These are phyloP conservation scores for Elaeis guineensis DNA, from an alignment of 176 grass and related monocot genomes.

Conservation along the genomic window DNA sequence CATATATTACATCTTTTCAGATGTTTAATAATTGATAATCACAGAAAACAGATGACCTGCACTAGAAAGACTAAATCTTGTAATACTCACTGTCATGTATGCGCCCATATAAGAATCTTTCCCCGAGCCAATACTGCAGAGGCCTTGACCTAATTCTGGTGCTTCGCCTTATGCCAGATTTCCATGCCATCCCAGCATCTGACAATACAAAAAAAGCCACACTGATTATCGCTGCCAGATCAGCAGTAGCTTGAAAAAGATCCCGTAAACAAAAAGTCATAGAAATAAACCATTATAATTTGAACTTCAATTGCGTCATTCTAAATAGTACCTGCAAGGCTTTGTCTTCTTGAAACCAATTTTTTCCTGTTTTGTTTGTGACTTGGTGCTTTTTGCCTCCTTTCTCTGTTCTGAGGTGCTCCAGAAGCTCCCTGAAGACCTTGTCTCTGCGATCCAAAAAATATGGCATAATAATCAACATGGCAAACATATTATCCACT, in stretches of 20 bases:
- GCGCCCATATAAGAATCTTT: conserved; percentile 62
- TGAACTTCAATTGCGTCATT: conserved; percentile 10
- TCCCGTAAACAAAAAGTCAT: too few relatives aligned
- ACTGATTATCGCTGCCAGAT: too few relatives aligned
- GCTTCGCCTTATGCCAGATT: conserved; percentile 66
- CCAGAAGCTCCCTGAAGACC: conserved; percentile 13
- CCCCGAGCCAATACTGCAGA: conserved; percentile 68
- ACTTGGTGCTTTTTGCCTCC: conserved; percentile 24
- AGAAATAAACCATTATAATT: background rate
- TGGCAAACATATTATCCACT: too few relatives aligned
- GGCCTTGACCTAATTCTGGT: conserved; percentile 59
- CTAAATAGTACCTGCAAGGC: conserved; percentile 45
- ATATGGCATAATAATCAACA: conserved; percentile 1
- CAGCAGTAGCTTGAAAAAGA: too few relatives aligned
- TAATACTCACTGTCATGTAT: conserved; percentile 67
- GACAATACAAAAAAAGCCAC: conserved; percentile 5
- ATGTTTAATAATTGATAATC: too few relatives aligned
- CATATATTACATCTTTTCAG: too few relatives aligned
- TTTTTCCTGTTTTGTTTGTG: conserved; percentile 34
- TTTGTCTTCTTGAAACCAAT: conserved; percentile 24
- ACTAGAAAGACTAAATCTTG: too few relatives aligned
- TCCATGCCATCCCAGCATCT: conserved; percentile 50
- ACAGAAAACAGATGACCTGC: too few relatives aligned
- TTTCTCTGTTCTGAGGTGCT: conserved; percentile 20
- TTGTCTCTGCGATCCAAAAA: conserved; percentile 29